Evolutionary conservation across 306 rosid species (phyloP).

Genomic region (Alnus glutinosa): DNA sequence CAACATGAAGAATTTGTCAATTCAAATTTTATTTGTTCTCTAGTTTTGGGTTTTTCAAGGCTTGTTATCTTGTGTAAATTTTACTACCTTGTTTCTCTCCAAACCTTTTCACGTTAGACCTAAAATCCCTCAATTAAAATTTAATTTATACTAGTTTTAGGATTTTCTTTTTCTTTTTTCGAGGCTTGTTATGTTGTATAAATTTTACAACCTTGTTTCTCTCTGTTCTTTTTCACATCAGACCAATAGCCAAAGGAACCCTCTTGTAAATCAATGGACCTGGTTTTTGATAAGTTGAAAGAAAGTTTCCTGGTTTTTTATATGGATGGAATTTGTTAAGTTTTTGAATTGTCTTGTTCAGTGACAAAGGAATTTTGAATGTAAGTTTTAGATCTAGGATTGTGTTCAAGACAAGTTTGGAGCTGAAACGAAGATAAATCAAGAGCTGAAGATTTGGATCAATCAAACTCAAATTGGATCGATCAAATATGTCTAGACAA

Average conservation of each 20-base stretch:
- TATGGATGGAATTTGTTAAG: too few relatives aligned
- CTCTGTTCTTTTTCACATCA: too few relatives aligned
- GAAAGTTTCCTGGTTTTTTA: not conserved
- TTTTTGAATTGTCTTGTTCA: too few relatives aligned
- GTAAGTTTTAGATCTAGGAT: too few relatives aligned
- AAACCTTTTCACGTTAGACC: not conserved
- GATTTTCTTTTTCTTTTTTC: too few relatives aligned
- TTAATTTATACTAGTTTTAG: not conserved
- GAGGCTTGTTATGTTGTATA: conserved; percentile 8
- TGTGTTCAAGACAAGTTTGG: too few relatives aligned
- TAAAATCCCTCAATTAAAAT: not conserved
- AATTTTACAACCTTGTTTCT: conserved; percentile 18
- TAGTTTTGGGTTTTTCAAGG: conserved; percentile 20
- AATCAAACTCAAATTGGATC: too few relatives aligned
- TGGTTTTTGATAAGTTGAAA: conserved; percentile 17
- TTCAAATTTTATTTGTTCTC: conserved; percentile 18
- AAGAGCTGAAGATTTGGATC: too few relatives aligned
- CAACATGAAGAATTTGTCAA: conserved; percentile 11
- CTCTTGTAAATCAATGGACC: conserved; percentile 30
- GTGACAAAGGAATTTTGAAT: too few relatives aligned
- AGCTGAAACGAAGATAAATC: too few relatives aligned
- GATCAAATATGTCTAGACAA: too few relatives aligned
- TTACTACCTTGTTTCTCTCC: not conserved
- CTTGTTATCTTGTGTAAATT: conserved; percentile 32
- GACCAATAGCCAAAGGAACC: conserved; percentile 19